Conservation (phyloP, 1,284 basidiomycete species). For the Ceratobasidium sp. region DNA sequence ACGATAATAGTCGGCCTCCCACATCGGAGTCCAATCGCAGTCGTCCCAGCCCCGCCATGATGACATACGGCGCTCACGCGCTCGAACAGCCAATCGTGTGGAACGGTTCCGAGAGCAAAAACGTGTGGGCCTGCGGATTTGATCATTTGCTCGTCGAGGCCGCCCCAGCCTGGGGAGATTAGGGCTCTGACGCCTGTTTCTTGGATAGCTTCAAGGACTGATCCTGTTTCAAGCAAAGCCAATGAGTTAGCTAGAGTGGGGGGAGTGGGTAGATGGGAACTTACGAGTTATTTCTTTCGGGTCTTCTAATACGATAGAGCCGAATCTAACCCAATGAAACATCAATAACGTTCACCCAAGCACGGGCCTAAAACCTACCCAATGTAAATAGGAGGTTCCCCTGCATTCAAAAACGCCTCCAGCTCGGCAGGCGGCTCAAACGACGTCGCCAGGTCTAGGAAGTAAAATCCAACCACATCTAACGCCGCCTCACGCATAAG, state of each 20-base stretch:
- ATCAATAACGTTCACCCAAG: neutral
- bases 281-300: constrained; percentile 67
- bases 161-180: constrained; percentile 73
- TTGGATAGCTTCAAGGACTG: constrained; percentile 68
- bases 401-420: constrained; percentile 63
- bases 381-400: constrained; percentile 70
- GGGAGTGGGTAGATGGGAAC: constrained; percentile 30
- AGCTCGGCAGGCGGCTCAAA: constrained; percentile 66
- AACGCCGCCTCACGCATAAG: neutral
- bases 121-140: constrained; percentile 64
- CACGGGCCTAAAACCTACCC: constrained; percentile 58
- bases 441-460: constrained; percentile 65
- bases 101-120: constrained; percentile 73
- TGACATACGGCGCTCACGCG: constrained; percentile 74
- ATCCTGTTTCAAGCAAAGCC: constrained; percentile 54
- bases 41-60: constrained; percentile 76
- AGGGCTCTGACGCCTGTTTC: constrained; percentile 69
- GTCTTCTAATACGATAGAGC: constrained; percentile 73
- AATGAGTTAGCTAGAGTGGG: neutral
- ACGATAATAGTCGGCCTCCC: constrained; percentile 75
- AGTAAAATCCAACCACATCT: constrained; percentile 78
- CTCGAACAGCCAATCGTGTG: constrained; percentile 80
- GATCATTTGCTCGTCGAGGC: constrained; percentile 64
- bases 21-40: constrained; percentile 71
- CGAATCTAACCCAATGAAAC: constrained; percentile 63